These are phyloP conservation scores for Nothophaeocryptopus gaeumannii DNA, from an alignment of 2,329 filamentous ascomycete genomes.

Conservation along the genomic window DNA sequence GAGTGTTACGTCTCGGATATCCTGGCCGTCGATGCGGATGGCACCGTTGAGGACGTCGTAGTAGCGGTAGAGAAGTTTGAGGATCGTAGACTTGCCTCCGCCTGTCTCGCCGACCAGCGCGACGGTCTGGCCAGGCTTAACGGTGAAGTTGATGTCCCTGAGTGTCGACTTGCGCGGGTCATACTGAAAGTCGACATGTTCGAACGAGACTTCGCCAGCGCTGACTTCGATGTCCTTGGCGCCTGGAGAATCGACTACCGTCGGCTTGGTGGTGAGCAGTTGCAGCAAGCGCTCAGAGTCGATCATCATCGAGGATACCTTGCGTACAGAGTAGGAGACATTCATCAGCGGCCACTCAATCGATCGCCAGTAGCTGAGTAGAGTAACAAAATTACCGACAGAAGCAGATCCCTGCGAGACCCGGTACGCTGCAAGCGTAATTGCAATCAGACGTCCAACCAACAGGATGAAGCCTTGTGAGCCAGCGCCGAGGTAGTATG, in stretches of 20 bases:
- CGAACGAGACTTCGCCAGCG: slow-evolving; percentile 53
- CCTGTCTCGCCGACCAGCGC: slow-evolving; percentile 63
- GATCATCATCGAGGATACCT: slow-evolving; percentile 55
- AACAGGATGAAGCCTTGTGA: slow-evolving; percentile 49
- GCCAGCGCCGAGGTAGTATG: slow-evolving; percentile 37
- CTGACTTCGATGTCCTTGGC: slow-evolving; percentile 47
- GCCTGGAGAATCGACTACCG: slow-evolving; percentile 49
- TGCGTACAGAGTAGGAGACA: slow-evolving; percentile 50
- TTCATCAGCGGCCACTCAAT: slow-evolving; percentile 50
- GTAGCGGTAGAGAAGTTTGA: slow-evolving; percentile 60
- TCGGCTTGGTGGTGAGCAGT: slow-evolving; percentile 58
- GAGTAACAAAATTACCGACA: slow-evolving; percentile 62
- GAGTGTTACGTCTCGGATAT: slow-evolving; percentile 58
- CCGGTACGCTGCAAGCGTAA: slow-evolving; percentile 54
- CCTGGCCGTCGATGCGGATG: slow-evolving; percentile 58
- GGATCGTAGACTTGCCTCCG: slow-evolving; percentile 60
- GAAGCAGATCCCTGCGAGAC: slow-evolving; percentile 50
- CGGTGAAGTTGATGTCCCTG: slow-evolving; percentile 49
- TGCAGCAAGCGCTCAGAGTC: slow-evolving; percentile 62
- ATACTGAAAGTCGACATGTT: slow-evolving; percentile 56
- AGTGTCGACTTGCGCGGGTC: slow-evolving; percentile 53
- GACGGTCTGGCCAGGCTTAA: slow-evolving; percentile 54
- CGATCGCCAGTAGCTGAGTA: slow-evolving; percentile 62
- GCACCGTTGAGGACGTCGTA: slow-evolving; percentile 57
- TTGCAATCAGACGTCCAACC: slow-evolving; percentile 48